phyloP scores from a whole-genome alignment of 2,329 filamentous ascomycete genomes.

The Penicillium italicum region DNA sequence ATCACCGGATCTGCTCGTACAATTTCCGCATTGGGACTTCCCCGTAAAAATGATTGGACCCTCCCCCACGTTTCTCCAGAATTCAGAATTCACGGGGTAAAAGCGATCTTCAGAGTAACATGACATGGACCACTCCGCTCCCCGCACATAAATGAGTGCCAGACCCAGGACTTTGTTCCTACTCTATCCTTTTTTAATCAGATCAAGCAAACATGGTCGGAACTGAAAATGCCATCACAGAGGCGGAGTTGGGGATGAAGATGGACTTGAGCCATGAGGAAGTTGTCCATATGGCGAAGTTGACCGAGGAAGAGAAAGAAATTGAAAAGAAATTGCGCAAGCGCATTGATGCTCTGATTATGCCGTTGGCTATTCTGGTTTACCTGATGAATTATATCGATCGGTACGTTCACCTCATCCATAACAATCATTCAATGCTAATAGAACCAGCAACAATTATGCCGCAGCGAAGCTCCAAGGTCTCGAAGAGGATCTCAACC shows the following conservation, averaged over 20 bases:
- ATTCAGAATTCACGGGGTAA: constrained; percentile 8
- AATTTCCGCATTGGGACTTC: neutral
- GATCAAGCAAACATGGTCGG: constrained; percentile 6
- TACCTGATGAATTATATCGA: constrained; percentile 45
- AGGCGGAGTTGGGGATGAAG: constrained; percentile 20
- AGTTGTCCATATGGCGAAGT: constrained; percentile 14
- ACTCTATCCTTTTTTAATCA: neutral
- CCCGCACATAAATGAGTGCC: constrained; percentile 2
- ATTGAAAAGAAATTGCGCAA: constrained; percentile 37
- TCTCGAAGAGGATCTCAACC: constrained; percentile 36
- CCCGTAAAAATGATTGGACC: constrained; percentile 8
- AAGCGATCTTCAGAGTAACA: neutral
- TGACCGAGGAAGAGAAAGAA: constrained; percentile 32
- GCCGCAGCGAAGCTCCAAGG: constrained; percentile 45
- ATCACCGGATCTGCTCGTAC: neutral
- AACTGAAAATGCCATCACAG: constrained; percentile 12
- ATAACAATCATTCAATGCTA: neutral
- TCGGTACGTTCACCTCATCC: constrained; percentile 25
- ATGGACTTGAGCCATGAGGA: constrained; percentile 21
- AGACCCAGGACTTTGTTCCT: neutral
- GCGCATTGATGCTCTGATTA: constrained; percentile 38
- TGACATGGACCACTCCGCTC: neutral
- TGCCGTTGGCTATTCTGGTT: constrained; percentile 41
- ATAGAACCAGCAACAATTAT: constrained; percentile 43
- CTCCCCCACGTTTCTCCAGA: constrained; percentile 10